phyloP scores from a whole-genome alignment of 768 basidiomycete species.

The Dioszegia crocea region DNA sequence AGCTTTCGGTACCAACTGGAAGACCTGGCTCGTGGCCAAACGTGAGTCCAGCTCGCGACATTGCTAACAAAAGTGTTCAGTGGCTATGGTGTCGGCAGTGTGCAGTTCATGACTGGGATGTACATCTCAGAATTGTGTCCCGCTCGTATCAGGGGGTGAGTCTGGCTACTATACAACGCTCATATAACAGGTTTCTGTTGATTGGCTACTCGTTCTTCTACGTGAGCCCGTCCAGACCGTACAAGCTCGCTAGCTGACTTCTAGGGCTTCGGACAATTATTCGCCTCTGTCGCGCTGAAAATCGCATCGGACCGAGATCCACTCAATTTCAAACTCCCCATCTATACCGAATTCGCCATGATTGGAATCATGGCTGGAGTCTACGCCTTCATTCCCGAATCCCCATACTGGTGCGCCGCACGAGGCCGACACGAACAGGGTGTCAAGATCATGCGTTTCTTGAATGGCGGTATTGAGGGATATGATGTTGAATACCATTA shows the following conservation, averaged over 20 bases:
- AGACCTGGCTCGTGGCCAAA: slow-evolving; percentile 29
- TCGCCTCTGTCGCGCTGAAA: slow-evolving; percentile 27
- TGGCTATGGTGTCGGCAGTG: slow-evolving; percentile 31
- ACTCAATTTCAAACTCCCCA: slow-evolving; percentile 21
- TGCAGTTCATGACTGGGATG: slow-evolving; percentile 30
- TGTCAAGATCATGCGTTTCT: slow-evolving; percentile 11
- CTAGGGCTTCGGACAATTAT: slow-evolving; percentile 31
- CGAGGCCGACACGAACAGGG: slow-evolving; percentile 26
- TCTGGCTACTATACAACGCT: background rate
- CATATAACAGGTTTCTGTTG: background rate
- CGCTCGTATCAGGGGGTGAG: slow-evolving; percentile 22
- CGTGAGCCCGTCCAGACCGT: too few relatives aligned
- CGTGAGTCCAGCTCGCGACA: background rate
- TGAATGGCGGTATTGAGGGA: slow-evolving; percentile 31
- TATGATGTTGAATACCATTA: slow-evolving; percentile 42
- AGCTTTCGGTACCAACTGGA: slow-evolving; percentile 14
- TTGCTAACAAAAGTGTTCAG: slow-evolving; percentile 19
- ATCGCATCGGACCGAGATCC: slow-evolving; percentile 21
- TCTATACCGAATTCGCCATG: slow-evolving; percentile 37
- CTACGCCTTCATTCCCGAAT: slow-evolving; percentile 25
- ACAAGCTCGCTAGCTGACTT: too few relatives aligned
- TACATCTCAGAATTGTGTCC: slow-evolving; percentile 36
- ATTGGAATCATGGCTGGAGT: slow-evolving; percentile 21
- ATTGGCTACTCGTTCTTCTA: slow-evolving; percentile 13
- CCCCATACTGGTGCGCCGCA: slow-evolving; percentile 30